phyloP scores from a whole-genome alignment of 2,329 filamentous ascomycete genomes.

The Phaeoacremonium minimum region DNA sequence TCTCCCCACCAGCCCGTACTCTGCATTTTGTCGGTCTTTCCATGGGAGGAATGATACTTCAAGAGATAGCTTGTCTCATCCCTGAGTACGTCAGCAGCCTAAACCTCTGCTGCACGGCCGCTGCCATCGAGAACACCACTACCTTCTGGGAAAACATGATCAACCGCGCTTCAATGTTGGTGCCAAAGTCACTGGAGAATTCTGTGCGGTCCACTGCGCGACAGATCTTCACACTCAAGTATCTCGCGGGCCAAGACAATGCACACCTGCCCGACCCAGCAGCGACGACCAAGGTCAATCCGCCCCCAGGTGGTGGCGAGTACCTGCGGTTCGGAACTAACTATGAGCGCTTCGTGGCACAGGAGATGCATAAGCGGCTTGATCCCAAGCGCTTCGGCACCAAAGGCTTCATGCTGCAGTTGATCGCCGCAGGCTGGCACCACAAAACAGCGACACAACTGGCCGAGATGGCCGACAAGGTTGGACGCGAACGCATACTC shows the following conservation, averaged over 20 bases:
- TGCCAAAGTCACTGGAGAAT: conserved; percentile 67
- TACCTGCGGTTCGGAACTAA: conserved; percentile 66
- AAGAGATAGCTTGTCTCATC: conserved; percentile 63
- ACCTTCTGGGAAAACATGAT: conserved; percentile 62
- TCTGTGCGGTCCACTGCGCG: conserved; percentile 60
- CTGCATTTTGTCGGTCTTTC: conserved; percentile 73
- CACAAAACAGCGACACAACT: conserved; percentile 67
- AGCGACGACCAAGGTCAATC: conserved; percentile 32
- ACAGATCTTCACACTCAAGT: conserved; percentile 62
- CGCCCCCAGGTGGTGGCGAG: conserved; percentile 15
- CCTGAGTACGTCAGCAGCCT: conserved; percentile 52
- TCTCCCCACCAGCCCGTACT: conserved; percentile 26
- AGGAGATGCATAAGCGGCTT: conserved; percentile 69
- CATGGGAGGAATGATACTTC: conserved; percentile 89
- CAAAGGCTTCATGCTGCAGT: conserved; percentile 70
- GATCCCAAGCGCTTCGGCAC: conserved; percentile 57
- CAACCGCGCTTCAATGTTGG: conserved; percentile 49
- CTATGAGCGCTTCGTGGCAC: conserved; percentile 76
- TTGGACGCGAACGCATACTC: conserved; percentile 71
- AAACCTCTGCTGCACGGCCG: conserved; percentile 58
- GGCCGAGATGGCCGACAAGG: conserved; percentile 56
- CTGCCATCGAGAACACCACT: conserved; percentile 55
- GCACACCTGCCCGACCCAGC: conserved; percentile 40
- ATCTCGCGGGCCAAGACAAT: conserved; percentile 59
- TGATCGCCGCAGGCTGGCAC: conserved; percentile 76